Conservation (phyloP, 495 filamentous ascomycete species). For the Lasiosphaeriaceae sp. region DNA sequence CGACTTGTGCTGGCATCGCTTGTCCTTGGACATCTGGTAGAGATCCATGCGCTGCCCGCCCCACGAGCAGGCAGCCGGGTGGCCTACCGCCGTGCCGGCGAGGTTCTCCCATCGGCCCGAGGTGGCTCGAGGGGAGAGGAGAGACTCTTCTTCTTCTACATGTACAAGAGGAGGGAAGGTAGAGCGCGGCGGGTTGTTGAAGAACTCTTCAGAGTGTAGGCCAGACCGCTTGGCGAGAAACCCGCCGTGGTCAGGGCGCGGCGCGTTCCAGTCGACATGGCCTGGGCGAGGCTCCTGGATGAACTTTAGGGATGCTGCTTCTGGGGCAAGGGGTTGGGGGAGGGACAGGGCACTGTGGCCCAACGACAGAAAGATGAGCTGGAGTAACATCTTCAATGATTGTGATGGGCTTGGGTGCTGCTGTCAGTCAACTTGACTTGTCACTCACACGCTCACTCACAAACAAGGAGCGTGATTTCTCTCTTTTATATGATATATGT, state of each 20-base stretch:
- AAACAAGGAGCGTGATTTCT: too few relatives aligned
- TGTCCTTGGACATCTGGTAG: conserved; percentile 14
- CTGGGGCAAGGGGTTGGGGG: background rate
- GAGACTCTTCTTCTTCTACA: background rate
- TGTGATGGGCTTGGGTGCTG: background rate
- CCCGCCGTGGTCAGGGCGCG: conserved; percentile 6
- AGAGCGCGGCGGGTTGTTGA: conserved; percentile 13
- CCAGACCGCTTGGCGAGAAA: conserved; percentile 14
- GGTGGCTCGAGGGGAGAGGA: conserved; percentile 6
- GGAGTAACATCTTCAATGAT: background rate
- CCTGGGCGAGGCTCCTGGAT: conserved; percentile 2
- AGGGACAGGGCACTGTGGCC: background rate
- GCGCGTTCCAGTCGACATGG: conserved; percentile 19
- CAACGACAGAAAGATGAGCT: background rate
- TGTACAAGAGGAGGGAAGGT: too few relatives aligned
- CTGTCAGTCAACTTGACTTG: too few relatives aligned
- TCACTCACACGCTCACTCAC: too few relatives aligned
- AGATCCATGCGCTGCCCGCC: conserved; percentile 14
- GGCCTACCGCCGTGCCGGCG: conserved; percentile 7
- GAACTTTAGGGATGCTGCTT: background rate
- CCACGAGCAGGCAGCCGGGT: conserved; percentile 16
- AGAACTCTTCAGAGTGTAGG: conserved; percentile 12
- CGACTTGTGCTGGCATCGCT: conserved; percentile 17
- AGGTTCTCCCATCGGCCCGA: conserved; percentile 20
- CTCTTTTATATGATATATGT: too few relatives aligned